Percentiles rank a stretch among this genome's conserved stretches.
Conservation (phyloP, 164 flowering plant genomes). For the Liquidambar formosana region DNA sequence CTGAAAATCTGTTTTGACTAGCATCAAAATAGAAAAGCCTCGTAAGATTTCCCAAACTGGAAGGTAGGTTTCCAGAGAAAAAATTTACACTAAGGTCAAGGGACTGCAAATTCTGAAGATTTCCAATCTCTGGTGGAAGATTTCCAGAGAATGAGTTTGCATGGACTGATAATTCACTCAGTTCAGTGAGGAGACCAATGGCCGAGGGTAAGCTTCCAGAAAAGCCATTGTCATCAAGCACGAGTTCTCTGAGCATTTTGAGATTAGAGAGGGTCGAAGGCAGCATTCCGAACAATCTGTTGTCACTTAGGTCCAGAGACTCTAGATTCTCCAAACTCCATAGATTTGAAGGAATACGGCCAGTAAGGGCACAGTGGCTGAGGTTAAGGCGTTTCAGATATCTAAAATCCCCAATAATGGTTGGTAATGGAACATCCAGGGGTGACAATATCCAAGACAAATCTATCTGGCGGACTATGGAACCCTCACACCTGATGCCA, state of each 20-base stretch:
- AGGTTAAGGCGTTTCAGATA: slow-evolving; percentile 50
- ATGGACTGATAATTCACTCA: slow-evolving; percentile 46
- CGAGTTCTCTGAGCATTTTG: slow-evolving; percentile 38
- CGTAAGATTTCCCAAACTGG: slow-evolving; percentile 45
- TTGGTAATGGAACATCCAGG: slow-evolving; percentile 47
- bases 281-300: slow-evolving; percentile 41
- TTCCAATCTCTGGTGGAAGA: slow-evolving; percentile 53
- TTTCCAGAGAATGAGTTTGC: slow-evolving; percentile 48
- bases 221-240: slow-evolving; percentile 51
- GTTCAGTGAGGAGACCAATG: slow-evolving; percentile 42
- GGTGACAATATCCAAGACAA: slow-evolving; percentile 29
- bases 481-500: slow-evolving; percentile 48
- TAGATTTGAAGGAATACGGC: slow-evolving; percentile 34
- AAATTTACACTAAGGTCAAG: slow-evolving; percentile 49
- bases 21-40: slow-evolving; percentile 44
- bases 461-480: slow-evolving; percentile 36
- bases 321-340: slow-evolving; percentile 45
- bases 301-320: slow-evolving; percentile 49
- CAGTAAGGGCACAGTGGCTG: slow-evolving; percentile 48
- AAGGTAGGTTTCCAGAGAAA: slow-evolving; percentile 52
- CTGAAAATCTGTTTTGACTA: slow-evolving; percentile 44
- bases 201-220: slow-evolving; percentile 51
- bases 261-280: slow-evolving; percentile 39
- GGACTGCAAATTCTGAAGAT: slow-evolving; percentile 39
- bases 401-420: slow-evolving; percentile 34